A percentile compares a stretch with the other conserved stretches of the same genome.
Conservation (phyloP, 208 protist genomes). For the Acanthamoeba healyi region DNA sequence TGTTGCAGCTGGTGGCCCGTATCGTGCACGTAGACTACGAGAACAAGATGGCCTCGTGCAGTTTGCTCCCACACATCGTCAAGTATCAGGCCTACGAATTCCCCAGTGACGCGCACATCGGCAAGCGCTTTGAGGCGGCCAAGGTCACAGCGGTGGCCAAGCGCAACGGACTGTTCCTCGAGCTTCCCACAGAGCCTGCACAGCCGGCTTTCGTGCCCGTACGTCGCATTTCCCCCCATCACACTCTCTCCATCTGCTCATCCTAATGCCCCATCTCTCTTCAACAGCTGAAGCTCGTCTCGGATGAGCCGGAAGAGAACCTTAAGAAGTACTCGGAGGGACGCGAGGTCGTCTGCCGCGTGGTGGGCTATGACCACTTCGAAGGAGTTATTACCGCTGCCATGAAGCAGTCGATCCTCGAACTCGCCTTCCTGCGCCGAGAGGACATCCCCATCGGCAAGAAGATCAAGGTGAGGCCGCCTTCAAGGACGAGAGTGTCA, state of each 20-base stretch:
- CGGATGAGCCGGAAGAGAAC: constrained; percentile 12
- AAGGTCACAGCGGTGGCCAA: constrained; percentile 17
- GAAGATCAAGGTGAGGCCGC: constrained; percentile 39
- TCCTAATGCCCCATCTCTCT: neutral
- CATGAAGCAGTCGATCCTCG: constrained; percentile 40
- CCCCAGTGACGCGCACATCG: constrained; percentile 16
- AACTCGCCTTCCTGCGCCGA: constrained; percentile 47
- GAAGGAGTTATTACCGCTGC: constrained; percentile 20
- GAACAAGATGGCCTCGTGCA: constrained; percentile 23
- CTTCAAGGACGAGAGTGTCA: neutral
- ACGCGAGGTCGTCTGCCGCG: constrained; percentile 39
- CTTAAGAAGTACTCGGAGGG: constrained; percentile 24
- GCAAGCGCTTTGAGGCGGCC: constrained; percentile 5
- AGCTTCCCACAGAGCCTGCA: constrained; percentile 56
- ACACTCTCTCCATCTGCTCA: neutral
- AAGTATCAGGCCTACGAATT: constrained; percentile 29
- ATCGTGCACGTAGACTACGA: constrained; percentile 60
- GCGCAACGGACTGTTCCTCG: neutral
- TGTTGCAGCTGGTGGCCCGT: constrained; percentile 1
- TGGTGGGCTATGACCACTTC: constrained; percentile 34
- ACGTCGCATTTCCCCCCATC: neutral
- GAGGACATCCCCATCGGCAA: constrained; percentile 57
- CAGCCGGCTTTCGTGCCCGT: constrained; percentile 52
- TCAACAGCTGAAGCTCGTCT: neutral
- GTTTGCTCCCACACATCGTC: constrained; percentile 34